These are phyloP conservation scores for Rhodotorula kratochvilovae DNA, from an alignment of 768 basidiomycete genomes.

Conservation along the genomic window DNA sequence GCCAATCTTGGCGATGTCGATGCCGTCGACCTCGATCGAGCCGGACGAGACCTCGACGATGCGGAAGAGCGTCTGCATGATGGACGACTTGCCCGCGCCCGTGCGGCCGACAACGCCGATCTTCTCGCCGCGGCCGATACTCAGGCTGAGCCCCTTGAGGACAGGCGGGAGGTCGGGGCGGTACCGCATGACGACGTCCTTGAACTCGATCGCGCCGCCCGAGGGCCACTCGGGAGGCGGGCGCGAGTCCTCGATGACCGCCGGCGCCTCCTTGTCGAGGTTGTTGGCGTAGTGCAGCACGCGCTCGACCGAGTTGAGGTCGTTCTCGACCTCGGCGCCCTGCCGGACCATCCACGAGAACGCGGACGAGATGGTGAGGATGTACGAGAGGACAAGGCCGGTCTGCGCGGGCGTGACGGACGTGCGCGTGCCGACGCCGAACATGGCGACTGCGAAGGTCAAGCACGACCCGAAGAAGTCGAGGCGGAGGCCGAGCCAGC, in stretches of 20 bases:
- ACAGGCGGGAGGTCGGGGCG: slow-evolving; percentile 83
- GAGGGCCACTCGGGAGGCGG: slow-evolving; percentile 69
- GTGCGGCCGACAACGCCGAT: slow-evolving; percentile 79
- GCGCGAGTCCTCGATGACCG: slow-evolving; percentile 51
- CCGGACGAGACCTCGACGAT: slow-evolving; percentile 73
- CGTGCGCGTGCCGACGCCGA: slow-evolving; percentile 69
- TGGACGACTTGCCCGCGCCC: slow-evolving; percentile 57
- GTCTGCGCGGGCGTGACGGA: slow-evolving; percentile 74
- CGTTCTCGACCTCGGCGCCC: slow-evolving; percentile 50
- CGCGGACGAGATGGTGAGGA: slow-evolving; percentile 48
- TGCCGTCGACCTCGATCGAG: slow-evolving; percentile 69
- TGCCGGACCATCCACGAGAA: slow-evolving; percentile 75
- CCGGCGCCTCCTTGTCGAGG: slow-evolving; percentile 54
- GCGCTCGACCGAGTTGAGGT: slow-evolving; percentile 51
- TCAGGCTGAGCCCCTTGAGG: slow-evolving; percentile 73
- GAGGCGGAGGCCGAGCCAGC: slow-evolving; percentile 69
- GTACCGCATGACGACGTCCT: slow-evolving; percentile 72
- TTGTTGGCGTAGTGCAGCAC: slow-evolving; percentile 73
- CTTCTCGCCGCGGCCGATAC: slow-evolving; percentile 71
- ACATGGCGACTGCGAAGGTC: slow-evolving; percentile 71
- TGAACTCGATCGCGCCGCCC: slow-evolving; percentile 67
- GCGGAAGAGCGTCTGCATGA: slow-evolving; percentile 82
- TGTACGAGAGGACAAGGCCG: slow-evolving; percentile 66
- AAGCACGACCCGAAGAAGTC: slow-evolving; percentile 70
- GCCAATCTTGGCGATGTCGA: slow-evolving; percentile 79